Conservation (phyloP, 139 green algal genomes). For the Spirogloea muscicola region DNA sequence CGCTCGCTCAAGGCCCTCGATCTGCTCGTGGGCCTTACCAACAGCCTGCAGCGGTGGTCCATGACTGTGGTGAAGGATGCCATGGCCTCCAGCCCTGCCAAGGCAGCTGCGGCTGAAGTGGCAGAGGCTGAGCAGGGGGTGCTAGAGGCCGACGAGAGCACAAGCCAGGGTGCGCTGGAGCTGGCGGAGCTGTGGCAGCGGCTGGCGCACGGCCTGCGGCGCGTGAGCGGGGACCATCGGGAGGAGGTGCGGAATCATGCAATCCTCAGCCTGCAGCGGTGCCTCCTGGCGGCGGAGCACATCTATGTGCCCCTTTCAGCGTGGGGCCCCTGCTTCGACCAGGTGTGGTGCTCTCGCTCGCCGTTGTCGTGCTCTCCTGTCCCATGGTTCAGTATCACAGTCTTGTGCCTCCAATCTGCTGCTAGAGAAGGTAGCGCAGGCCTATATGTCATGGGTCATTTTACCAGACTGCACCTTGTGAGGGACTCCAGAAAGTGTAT, state of each 20-base stretch:
- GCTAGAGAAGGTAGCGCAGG: no score
- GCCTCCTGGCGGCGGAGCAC: conserved; percentile 59
- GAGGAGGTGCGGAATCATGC: conserved; percentile 57
- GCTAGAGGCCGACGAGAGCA: neutral
- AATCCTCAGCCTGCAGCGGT: conserved; percentile 59
- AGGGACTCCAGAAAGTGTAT: no score
- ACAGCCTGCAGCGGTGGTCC: conserved; percentile 52
- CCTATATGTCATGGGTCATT: no score
- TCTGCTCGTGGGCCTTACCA: conserved; percentile 51
- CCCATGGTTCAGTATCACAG: neutral
- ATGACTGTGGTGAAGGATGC: no score
- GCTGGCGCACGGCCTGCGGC: conserved; percentile 35
- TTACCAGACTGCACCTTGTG: no score
- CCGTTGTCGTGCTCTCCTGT: neutral
- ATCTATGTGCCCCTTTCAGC: conserved; percentile 54
- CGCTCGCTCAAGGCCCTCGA: conserved; percentile 50
- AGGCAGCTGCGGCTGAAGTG: neutral
- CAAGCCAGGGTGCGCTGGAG: neutral
- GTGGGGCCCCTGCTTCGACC: conserved; percentile 42
- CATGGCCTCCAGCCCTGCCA: no score
- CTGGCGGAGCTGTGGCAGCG: neutral
- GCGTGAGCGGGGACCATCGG: conserved; percentile 43
- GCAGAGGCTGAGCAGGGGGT: neutral
- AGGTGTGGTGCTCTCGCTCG: conserved; percentile 28
- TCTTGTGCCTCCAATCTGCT: neutral